Percentiles rank a stretch among this genome's conserved stretches.
Conservation (phyloP, 352 stramenopile species). For the Phytopythium cucurbitacearum region DNA sequence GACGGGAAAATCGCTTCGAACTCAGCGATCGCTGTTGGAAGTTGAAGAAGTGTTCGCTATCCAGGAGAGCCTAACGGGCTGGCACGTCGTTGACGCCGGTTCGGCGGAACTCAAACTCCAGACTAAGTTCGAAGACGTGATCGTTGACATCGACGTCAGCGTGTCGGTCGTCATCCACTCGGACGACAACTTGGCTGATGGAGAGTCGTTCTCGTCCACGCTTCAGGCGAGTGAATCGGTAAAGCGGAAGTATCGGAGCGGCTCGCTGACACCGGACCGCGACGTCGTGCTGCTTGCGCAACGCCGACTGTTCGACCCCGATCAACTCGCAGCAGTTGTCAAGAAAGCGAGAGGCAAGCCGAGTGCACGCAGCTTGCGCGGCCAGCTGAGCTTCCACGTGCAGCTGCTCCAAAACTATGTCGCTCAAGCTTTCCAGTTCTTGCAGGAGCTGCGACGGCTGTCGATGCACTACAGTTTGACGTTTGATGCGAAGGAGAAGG, state of each 20-base stretch:
- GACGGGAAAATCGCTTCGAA: slow-evolving; percentile 12
- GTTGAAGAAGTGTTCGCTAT: slow-evolving; percentile 51
- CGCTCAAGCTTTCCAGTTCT: slow-evolving; percentile 45
- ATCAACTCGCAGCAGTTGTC: slow-evolving; percentile 20
- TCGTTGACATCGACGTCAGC: slow-evolving; percentile 38
- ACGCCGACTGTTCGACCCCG: slow-evolving; percentile 43
- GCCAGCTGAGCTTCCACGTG: slow-evolving; percentile 28
- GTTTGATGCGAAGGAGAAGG: slow-evolving; percentile 33
- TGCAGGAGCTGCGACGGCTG: slow-evolving; percentile 52
- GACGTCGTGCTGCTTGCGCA: slow-evolving; percentile 47
- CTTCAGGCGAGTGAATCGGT: slow-evolving; percentile 22
- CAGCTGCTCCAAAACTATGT: slow-evolving; percentile 49
- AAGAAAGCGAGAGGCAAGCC: slow-evolving; percentile 4
- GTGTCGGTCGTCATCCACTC: slow-evolving; percentile 28
- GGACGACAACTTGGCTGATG: slow-evolving; percentile 3
- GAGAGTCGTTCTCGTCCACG: neutral
- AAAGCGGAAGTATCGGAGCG: slow-evolving; percentile 25
- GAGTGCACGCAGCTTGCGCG: slow-evolving; percentile 6
- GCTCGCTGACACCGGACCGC: slow-evolving; percentile 30
- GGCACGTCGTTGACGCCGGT: slow-evolving; percentile 44
- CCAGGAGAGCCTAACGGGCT: slow-evolving; percentile 44
- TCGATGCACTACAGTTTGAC: slow-evolving; percentile 49
- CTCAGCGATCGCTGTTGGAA: slow-evolving; percentile 38
- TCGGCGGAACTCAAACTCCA: slow-evolving; percentile 35
- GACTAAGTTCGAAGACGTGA: slow-evolving; percentile 42